A percentile compares a stretch with the other conserved stretches of the same genome.
These are phyloP conservation scores for Suhomyces guaymorum DNA, from an alignment of 1,139 yeast genomes.

Conservation along the genomic window DNA sequence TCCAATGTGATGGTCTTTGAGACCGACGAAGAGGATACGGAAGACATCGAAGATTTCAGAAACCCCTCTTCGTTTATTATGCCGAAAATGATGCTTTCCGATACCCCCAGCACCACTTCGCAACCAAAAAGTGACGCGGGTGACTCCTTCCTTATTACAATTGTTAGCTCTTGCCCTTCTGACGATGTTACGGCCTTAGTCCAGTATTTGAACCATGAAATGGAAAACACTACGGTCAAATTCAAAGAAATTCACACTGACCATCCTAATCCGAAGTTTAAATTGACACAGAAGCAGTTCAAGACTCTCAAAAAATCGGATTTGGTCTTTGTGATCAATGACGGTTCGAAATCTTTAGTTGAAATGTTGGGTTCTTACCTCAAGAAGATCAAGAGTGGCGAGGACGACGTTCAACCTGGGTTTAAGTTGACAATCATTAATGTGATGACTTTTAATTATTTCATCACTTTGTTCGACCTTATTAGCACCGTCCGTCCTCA, in stretches of 20 bases:
- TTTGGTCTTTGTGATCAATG: conserved; percentile 41
- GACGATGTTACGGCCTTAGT: conserved; percentile 28
- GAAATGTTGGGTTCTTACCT: conserved; percentile 24
- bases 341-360: conserved; percentile 36
- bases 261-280: conserved; percentile 5
- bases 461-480: conserved; percentile 40
- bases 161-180: conserved; percentile 23
- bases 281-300: conserved; percentile 6
- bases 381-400: neutral
- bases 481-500: conserved; percentile 36
- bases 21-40: conserved; percentile 45
- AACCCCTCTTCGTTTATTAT: conserved; percentile 33
- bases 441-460: conserved; percentile 44
- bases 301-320: conserved; percentile 24
- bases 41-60: conserved; percentile 23
- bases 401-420: conserved; percentile 1
- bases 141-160: conserved; percentile 20
- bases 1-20: conserved; percentile 41
- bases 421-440: conserved; percentile 43
- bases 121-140: conserved; percentile 10
- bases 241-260: no score
- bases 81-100: conserved; percentile 33
- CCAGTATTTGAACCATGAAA: no score
- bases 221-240: no score
- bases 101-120: conserved; percentile 1